phyloP scores from a whole-genome alignment of 2,329 filamentous ascomycete genomes.

The Trichoderma simmonsii region DNA sequence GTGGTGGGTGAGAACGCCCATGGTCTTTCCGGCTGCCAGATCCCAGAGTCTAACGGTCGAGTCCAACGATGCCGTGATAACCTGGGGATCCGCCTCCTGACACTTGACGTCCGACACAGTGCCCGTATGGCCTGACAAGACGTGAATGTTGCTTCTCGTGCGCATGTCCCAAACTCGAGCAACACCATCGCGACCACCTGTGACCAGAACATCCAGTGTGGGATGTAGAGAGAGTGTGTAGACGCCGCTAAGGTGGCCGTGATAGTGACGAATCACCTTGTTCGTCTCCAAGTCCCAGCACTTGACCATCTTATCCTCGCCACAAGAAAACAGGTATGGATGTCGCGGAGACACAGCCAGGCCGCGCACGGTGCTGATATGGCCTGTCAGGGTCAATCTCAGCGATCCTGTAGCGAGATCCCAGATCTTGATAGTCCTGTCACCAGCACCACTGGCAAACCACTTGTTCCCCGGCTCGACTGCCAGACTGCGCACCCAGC shows the following conservation, averaged over 20 bases:
- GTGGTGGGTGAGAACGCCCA: constrained; percentile 95
- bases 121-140: constrained; percentile 83
- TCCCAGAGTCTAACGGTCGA: constrained; percentile 92
- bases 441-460: constrained; percentile 94
- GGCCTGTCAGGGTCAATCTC: constrained; percentile 82
- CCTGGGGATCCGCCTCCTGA: constrained; percentile 93
- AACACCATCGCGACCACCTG: constrained; percentile 90
- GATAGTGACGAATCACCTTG: constrained; percentile 96
- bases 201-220: constrained; percentile 90
- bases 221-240: constrained; percentile 93
- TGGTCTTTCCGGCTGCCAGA: constrained; percentile 90
- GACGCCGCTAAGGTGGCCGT: constrained; percentile 93
- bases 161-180: constrained; percentile 98
- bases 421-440: constrained; percentile 98
- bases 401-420: constrained; percentile 86
- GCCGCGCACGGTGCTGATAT: constrained; percentile 90
- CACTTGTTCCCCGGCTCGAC: constrained; percentile 96
- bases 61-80: constrained; percentile 91
- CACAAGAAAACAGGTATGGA: constrained; percentile 96
- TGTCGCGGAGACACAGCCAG: constrained; percentile 89
- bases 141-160: constrained; percentile 91
- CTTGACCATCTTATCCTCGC: constrained; percentile 99
- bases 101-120: constrained; percentile 88
- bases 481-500: constrained; percentile 86
- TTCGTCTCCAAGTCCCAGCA: constrained; percentile 99